Evolutionary conservation across 305 asterid genomes (phyloP).

Genomic region (Fraxinus xanthoxyloides): DNA sequence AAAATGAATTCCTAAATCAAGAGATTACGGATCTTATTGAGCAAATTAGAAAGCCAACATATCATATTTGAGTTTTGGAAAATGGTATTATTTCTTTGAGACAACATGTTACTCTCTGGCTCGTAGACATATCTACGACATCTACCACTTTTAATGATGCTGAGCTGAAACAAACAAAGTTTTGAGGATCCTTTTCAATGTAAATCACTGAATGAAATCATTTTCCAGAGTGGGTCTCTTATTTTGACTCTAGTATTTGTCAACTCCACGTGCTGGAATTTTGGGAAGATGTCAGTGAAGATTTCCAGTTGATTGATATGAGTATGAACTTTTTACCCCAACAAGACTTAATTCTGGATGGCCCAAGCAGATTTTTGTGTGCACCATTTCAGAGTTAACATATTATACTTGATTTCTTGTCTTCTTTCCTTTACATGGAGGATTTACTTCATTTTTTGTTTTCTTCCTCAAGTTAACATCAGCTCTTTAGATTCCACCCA

Average conservation of each 20-base stretch:
- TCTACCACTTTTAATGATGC: not conserved
- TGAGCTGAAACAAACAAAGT: not conserved
- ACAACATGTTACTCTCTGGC: not conserved
- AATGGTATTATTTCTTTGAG: not conserved
- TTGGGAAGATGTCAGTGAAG: slow-evolving; percentile 76
- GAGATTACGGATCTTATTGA: not conserved
- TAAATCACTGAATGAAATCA: not conserved
- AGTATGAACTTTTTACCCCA: slow-evolving; percentile 41
- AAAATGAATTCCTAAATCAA: too few relatives aligned
- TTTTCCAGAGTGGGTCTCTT: slow-evolving; percentile 80
- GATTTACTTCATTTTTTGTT: not conserved
- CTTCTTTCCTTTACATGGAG: not conserved
- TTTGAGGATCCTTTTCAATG: not conserved
- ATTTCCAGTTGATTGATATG: slow-evolving; percentile 76
- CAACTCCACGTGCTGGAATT: slow-evolving; percentile 82
- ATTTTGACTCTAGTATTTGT: slow-evolving; percentile 66
- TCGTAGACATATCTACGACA: not conserved
- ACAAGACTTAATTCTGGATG: not conserved
- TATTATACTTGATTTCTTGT: not conserved
- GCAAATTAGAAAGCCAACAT: not conserved
- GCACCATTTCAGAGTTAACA: not conserved
- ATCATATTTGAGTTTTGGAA: not conserved
- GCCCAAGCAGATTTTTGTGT: not conserved
- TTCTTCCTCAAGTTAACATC: not conserved
- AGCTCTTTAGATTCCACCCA: not conserved